Evolutionary conservation across 805 yeast species (phyloP).

Genomic region (Yamadazyma scolyti): DNA sequence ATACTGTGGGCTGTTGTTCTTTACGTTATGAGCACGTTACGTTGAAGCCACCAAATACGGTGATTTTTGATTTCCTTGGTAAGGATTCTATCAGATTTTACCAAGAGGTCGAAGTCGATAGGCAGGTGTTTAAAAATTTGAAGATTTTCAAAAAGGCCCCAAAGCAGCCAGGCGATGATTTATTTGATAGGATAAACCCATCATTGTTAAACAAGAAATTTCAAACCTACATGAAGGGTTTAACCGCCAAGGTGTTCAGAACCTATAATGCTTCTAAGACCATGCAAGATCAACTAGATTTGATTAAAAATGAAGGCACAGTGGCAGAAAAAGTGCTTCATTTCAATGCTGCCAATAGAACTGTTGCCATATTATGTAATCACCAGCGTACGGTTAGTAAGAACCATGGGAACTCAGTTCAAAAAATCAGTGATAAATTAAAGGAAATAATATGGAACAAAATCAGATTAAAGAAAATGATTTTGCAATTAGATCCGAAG

Average conservation of each 20-base stretch:
- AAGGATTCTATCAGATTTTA: slow-evolving; percentile 89
- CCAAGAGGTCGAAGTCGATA: slow-evolving; percentile 89
- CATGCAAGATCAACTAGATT: slow-evolving; percentile 90
- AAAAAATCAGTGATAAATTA: slow-evolving; percentile 71
- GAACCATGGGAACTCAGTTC: slow-evolving; percentile 76
- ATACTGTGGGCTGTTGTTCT: slow-evolving; percentile 97
- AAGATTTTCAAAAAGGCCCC: slow-evolving; percentile 85
- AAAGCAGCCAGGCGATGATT: slow-evolving; percentile 85
- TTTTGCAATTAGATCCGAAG: slow-evolving; percentile 59
- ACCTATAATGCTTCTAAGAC: slow-evolving; percentile 95
- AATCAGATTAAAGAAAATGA: slow-evolving; percentile 66
- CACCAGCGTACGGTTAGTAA: slow-evolving; percentile 93
- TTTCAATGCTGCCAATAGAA: slow-evolving; percentile 92
- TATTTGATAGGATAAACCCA: slow-evolving; percentile 89
- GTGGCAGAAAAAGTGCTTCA: slow-evolving; percentile 82
- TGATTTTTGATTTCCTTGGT: slow-evolving; percentile 90
- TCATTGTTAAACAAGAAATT: slow-evolving; percentile 77
- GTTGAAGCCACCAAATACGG: slow-evolving; percentile 78
- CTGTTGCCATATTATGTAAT: slow-evolving; percentile 93
- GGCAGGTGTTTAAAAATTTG: slow-evolving; percentile 87
- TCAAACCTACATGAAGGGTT: slow-evolving; percentile 86
- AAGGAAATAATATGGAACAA: slow-evolving; percentile 84
- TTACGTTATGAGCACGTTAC: slow-evolving; percentile 86
- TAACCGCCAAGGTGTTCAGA: slow-evolving; percentile 96
- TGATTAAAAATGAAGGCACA: slow-evolving; percentile 82